Evolutionary conservation across 163 green algal species (phyloP), one percentile per base, ranked within the genome.

Genomic region (Trebouxia gelatinosa): DNA sequence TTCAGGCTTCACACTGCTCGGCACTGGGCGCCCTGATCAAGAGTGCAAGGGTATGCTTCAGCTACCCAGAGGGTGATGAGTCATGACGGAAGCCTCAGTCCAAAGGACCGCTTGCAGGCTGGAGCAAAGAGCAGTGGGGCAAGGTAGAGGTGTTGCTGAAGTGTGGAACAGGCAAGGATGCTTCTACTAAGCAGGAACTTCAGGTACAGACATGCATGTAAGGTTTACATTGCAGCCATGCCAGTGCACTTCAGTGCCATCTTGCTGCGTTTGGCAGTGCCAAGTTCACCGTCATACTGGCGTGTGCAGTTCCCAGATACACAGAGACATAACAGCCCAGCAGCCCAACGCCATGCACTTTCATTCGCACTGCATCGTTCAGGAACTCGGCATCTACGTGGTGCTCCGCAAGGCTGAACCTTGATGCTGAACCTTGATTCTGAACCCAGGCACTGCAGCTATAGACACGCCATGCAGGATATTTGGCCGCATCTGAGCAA

Each of bases 71-170:
- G 5, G 17, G 13, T 43, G 7, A 35, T 67, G 28, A 46, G 58
- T 74, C 26, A 40, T 2, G 16, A 16, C 16, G 3, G 16, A 7
- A 38, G 28, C 1, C 11, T 70, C 32, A 28, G 9, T 54, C 51
- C 31, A 34, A 16, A 43, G n/a, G n/a, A 29, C 29, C 17, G 13
- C 43, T 6, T 28, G n/a, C 77, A 81, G 77, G 35, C 34, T 54
- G 90, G 50, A 78, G 59, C 13, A 59, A 81, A 4, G 77, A 86
- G 29, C 75, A 92, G 9, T 90, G 82, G 81, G 61, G 38, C 19
- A 78, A 40, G 21, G 75, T 92, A 3, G 67, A 90, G 3, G 87
- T 91, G 26, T 59, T 92, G 61, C 82, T 92, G 29, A 92, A 90
- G 39, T 90, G 85, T 31, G 90, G 88, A 2, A 85, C 91, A 16